Evolutionary conservation across 257 asterid species (phyloP), one percentile per base, ranked within the genome.

Genomic region (Lavandula angustifolia): DNA sequence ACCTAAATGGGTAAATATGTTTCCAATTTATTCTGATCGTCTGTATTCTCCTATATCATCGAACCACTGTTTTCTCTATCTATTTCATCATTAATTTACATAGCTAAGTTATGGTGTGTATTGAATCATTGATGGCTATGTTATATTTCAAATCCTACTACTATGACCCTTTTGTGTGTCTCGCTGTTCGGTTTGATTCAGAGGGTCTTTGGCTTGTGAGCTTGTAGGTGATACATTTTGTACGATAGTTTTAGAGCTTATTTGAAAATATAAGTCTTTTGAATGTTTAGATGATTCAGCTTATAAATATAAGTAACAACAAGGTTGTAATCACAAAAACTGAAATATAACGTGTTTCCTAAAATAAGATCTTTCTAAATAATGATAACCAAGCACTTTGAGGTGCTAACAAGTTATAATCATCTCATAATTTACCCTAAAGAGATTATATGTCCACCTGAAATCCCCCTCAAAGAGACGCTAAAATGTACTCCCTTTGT

Each of bases 1-100:
- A 80, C 71, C 59, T 64, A 17, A 73, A 80, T 73, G 83, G 87
- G 92, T 85, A 85, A 63, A 67, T 33, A 11, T 56, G 9, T 64
- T 73, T 63, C 11, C 49, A 33, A n/a, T 72, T 51, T 53, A 14
- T 44, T 75, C 31, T 31, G 1, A 13, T 57, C 14, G 47, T 13
- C 16, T 41, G 17, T 51, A 27, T 55, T 46, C 37, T 7, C 41
- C 8, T 58, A 11, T 37, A 17, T 56, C 12, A 22, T 59, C 61
- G 48, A 8, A 35, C 59, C 52, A n/a, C 11, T 52, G 34, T 6
- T 68, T 60, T n/a, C 18, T 5, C 53, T 72, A 9, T 38, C 51
- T 49, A 46, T 32, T 53, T 52, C 54, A 6, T 34, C 31, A 49
- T 58, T 38, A 54, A 11, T 46, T 42, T 43, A 10, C 31, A 13